phyloP scores from a whole-genome alignment of 768 basidiomycete species.

The Lepiota venenata region DNA sequence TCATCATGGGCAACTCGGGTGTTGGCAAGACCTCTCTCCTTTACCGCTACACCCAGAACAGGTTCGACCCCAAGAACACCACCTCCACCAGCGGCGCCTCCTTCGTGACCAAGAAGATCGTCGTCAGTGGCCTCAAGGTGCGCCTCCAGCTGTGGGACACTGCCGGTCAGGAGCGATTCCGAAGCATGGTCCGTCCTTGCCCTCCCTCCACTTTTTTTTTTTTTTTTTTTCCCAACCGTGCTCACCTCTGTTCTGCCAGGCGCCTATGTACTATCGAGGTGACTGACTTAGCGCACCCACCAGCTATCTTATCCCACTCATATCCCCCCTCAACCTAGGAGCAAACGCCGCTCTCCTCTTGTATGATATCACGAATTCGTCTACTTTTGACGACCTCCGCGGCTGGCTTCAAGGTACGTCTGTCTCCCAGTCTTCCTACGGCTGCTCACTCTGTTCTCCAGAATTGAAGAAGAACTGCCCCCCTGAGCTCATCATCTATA shows the following conservation, averaged over 20 bases:
- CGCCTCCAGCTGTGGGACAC: slow-evolving; percentile 91
- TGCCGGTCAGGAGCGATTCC: slow-evolving; percentile 90
- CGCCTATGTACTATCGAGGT: slow-evolving; percentile 94
- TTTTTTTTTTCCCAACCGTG: no score
- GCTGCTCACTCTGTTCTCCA: slow-evolving; percentile 28
- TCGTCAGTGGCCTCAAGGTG: slow-evolving; percentile 81
- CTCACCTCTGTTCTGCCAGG: slow-evolving; percentile 40
- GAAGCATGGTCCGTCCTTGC: slow-evolving; percentile 68
- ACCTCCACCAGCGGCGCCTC: slow-evolving; percentile 91
- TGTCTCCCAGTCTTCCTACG: slow-evolving; percentile 17
- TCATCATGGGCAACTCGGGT: slow-evolving; percentile 85
- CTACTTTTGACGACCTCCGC: slow-evolving; percentile 86
- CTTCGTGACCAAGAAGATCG: slow-evolving; percentile 91
- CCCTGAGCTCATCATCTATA: slow-evolving; percentile 88
- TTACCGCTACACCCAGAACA: slow-evolving; percentile 87
- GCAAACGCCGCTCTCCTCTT: slow-evolving; percentile 91
- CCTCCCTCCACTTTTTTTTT: slow-evolving; percentile 13
- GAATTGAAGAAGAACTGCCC: slow-evolving; percentile 90
- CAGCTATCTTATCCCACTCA: slow-evolving; percentile 18
- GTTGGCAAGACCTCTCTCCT: slow-evolving; percentile 93
- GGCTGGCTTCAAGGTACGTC: slow-evolving; percentile 85
- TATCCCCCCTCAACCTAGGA: slow-evolving; percentile 36
- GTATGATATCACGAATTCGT: slow-evolving; percentile 91
- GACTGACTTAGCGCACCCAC: slow-evolving; percentile 7
- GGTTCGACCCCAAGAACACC: slow-evolving; percentile 84